These are phyloP conservation scores for Coniochaeta sp. DNA, from an alignment of 2,329 filamentous ascomycete genomes.

Conservation along the genomic window DNA sequence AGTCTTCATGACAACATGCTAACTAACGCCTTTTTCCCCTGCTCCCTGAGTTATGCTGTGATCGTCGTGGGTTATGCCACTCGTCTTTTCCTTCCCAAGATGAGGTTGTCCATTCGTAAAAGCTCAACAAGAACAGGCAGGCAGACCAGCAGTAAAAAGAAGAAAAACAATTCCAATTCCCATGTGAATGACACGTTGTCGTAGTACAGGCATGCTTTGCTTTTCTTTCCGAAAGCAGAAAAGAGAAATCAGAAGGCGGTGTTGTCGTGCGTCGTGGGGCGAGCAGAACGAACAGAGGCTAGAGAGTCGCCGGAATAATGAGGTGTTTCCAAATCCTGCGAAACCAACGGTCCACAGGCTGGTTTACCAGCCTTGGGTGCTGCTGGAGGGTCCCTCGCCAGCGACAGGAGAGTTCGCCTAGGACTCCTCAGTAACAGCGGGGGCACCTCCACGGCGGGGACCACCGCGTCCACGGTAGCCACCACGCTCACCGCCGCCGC, in stretches of 20 bases:
- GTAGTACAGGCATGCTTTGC: not conserved
- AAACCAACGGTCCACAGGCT: too few species aligned
- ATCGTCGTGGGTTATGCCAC: not conserved
- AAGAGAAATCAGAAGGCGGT: not conserved
- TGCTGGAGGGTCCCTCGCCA: too few species aligned
- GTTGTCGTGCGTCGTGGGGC: not conserved
- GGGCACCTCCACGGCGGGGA: conserved; percentile 2
- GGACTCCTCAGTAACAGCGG: not conserved
- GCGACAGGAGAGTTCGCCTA: not conserved
- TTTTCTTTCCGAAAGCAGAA: not conserved
- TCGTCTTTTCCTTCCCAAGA: not conserved
- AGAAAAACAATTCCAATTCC: not conserved
- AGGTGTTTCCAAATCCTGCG: too few species aligned
- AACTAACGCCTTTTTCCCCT: not conserved
- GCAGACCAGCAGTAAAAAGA: not conserved
- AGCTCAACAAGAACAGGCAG: not conserved
- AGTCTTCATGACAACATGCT: not conserved
- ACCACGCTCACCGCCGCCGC: conserved; percentile 35
- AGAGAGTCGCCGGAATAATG: not conserved
- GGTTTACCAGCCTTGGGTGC: too few species aligned
- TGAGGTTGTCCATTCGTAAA: too few species aligned
- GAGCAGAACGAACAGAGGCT: not conserved
- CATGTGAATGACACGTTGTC: not conserved
- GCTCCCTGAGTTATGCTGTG: not conserved
- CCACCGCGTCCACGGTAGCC: conserved; percentile 38